Evolutionary conservation across 176 grass and related monocot genomes (phyloP), one percentile per base, ranked within the genome.

Genomic region (Avena sativa): DNA sequence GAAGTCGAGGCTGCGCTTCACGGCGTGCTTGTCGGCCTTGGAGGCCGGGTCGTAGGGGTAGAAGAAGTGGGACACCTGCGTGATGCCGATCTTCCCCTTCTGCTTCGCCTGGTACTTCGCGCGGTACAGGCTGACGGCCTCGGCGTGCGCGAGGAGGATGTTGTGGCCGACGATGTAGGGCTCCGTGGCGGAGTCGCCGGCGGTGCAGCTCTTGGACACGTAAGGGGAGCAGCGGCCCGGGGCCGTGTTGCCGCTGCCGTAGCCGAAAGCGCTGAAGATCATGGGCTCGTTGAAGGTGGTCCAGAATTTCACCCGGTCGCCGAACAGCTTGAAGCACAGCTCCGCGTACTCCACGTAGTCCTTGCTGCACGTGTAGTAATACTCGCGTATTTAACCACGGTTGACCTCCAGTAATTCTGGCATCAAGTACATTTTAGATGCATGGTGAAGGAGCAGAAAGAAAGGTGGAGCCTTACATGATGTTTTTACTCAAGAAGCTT

Each of bases 231-330:
- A 95, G 30, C 81, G 90, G 16, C 85, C 90, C 1, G 92, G 92
- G 52, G 89, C 84, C 1, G 6, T 4, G 6, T 0, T 76, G 46
- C 93, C 85, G 1, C 4, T 12, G 10, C 72, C 77, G 71, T 95
- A 92, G 57, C 90, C 90, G 40, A 11, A 15, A 16, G 68, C 25
- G 26, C 90, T 74, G 9, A 88, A 92, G 13, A 81, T 79, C 50
- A 48, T 46, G 48, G 93, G 93, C 68, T 95, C 92, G 40, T 94
- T 94, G 81, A 94, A 91, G 19, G 92, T 91, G 32, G 68, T 91
- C 92, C 92, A 94, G 36, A 86, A 61, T 40, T 94, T 89, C 79
- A 94, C 89, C 55, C 92, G 87, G 68, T 91, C 89, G 17, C 92
- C 92, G 55, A 94, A 94, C 80, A 84, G 86, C 74, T 68, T 81